Evolutionary conservation across 2,329 filamentous ascomycete genomes (phyloP).

Genomic region (Mycosphaerella sp.): DNA sequence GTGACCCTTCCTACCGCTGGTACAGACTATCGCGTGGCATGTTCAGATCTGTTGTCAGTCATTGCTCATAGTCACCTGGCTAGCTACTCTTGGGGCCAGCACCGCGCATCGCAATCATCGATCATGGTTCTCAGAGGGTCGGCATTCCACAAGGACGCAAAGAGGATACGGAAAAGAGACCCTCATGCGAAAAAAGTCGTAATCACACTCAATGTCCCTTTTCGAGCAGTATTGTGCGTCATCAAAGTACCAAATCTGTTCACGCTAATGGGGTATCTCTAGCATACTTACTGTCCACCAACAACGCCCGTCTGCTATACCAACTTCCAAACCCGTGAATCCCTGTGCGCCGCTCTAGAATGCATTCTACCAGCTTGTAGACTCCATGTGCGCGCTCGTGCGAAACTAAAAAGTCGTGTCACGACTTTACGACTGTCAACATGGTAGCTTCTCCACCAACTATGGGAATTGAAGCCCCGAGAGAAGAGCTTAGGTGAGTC

Average conservation of each 20-base stretch:
- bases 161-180: too few relatives aligned
- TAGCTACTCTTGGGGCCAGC: too few relatives aligned
- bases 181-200: neutral
- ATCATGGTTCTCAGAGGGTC: too few relatives aligned
- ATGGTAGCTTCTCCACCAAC: neutral
- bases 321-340: neutral
- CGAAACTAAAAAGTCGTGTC: neutral
- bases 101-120: too few relatives aligned
- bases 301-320: conserved; percentile 1
- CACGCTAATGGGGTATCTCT: conserved; percentile 20
- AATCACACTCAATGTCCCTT: neutral
- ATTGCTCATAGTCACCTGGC: too few relatives aligned
- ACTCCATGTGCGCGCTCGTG: too few relatives aligned
- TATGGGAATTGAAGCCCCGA: neutral
- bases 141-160: too few relatives aligned
- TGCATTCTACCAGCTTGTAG: too few relatives aligned
- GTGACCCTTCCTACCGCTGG: too few relatives aligned
- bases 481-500: neutral
- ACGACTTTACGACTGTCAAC: too few relatives aligned
- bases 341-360: neutral
- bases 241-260: conserved; percentile 2
- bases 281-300: conserved; percentile 7
- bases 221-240: neutral
- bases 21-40: too few relatives aligned
- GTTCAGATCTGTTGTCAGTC: too few relatives aligned